These are phyloP conservation scores for Sphaerobolus stellatus DNA, from an alignment of 1,284 basidiomycete species.

Conservation along the genomic window DNA sequence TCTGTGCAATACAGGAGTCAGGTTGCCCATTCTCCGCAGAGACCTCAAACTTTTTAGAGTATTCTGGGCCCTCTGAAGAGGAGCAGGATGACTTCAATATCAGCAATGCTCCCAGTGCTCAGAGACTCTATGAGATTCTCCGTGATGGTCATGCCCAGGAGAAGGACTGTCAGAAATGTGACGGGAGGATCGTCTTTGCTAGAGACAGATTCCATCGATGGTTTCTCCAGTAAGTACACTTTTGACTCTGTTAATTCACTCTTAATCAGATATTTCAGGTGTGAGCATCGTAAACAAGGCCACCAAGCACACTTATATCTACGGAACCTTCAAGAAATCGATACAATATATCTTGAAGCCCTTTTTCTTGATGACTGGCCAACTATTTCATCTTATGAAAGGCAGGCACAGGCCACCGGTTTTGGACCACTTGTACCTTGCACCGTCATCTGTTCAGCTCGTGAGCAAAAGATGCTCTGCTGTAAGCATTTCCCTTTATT, in stretches of 20 bases:
- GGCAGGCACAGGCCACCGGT: conserved; percentile 11
- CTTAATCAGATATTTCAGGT: conserved; percentile 11
- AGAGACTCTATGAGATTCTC: too few relatives aligned
- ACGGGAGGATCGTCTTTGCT: neutral
- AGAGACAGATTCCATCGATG: neutral
- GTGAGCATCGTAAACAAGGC: conserved; percentile 11
- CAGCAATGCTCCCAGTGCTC: too few relatives aligned
- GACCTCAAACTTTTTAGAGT: too few relatives aligned
- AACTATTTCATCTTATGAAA: conserved; percentile 1
- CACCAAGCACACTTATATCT: conserved; percentile 20
- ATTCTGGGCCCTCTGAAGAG: too few relatives aligned
- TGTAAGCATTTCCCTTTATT: too few relatives aligned
- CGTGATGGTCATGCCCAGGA: neutral
- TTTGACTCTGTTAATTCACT: neutral
- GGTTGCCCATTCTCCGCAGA: conserved; percentile 19
- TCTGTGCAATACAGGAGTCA: conserved; percentile 16
- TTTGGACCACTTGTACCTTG: conserved; percentile 24
- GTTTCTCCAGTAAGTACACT: conserved; percentile 5
- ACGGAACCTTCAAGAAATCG: conserved; percentile 22
- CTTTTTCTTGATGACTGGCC: conserved; percentile 12
- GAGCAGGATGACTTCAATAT: too few relatives aligned
- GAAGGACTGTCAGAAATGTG: too few relatives aligned
- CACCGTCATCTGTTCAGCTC: conserved; percentile 15
- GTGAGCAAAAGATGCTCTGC: conserved; percentile 19
- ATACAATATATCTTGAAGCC: conserved; percentile 20